Conservation (phyloP, 2,329 filamentous ascomycete genomes). For the Venturia aucupariae region DNA sequence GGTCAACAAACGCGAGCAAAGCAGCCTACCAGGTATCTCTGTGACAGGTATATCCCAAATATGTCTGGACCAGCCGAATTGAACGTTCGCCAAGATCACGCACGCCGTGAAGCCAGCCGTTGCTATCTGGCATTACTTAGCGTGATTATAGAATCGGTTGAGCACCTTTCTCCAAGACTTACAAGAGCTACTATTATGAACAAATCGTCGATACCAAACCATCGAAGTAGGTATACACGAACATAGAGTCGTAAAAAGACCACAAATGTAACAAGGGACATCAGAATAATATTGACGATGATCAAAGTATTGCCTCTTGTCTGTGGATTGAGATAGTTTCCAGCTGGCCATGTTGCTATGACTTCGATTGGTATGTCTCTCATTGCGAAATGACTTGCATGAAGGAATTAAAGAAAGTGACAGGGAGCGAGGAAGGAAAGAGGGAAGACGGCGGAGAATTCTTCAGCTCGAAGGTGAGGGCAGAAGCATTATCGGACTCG, state of each 20-base stretch:
- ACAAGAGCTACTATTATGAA: conserved; percentile 15
- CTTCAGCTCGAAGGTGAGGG: neutral
- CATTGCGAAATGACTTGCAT: neutral
- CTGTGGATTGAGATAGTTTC: conserved; percentile 14
- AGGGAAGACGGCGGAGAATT: neutral
- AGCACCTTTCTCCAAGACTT: neutral
- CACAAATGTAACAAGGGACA: conserved; percentile 7
- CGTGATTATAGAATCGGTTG: neutral
- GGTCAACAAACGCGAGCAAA: neutral
- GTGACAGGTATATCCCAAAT: conserved; percentile 12
- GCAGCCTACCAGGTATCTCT: neutral
- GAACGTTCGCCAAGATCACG: conserved; percentile 9
- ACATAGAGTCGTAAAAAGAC: conserved; percentile 14
- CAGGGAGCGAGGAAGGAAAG: neutral
- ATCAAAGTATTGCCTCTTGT: conserved; percentile 11
- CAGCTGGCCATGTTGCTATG: conserved; percentile 1
- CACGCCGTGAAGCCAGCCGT: conserved; percentile 7
- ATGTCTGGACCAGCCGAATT: conserved; percentile 15
- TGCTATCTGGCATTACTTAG: neutral
- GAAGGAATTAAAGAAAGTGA: neutral
- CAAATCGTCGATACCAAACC: conserved; percentile 15
- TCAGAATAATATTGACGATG: conserved; percentile 12
- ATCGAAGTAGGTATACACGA: conserved; percentile 9
- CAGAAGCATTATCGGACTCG: neutral
- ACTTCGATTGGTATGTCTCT: conserved; percentile 8